These are phyloP conservation scores for Macrophomina tecta DNA, from an alignment of 2,329 filamentous ascomycete genomes.

Conservation along the genomic window DNA sequence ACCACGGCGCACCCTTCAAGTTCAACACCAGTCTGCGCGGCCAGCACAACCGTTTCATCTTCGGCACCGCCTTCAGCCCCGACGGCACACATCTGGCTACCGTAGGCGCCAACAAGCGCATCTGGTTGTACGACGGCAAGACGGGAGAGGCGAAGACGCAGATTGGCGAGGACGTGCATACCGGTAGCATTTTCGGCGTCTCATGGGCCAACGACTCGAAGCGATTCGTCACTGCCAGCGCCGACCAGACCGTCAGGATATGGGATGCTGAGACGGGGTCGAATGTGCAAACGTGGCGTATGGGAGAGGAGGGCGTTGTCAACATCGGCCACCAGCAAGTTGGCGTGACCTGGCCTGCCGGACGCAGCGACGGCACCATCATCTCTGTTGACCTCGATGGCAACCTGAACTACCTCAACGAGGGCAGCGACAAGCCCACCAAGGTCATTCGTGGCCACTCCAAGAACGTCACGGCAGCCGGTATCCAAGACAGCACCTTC, in stretches of 20 bases:
- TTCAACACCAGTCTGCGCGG: conserved; percentile 83
- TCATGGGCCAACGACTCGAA: conserved; percentile 89
- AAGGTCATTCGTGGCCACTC: conserved; percentile 85
- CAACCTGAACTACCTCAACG: conserved; percentile 85
- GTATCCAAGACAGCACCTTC: conserved; percentile 67
- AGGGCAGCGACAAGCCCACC: conserved; percentile 72
- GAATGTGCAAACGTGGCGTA: conserved; percentile 79
- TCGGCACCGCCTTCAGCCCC: conserved; percentile 86
- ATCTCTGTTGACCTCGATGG: conserved; percentile 89
- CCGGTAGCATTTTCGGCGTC: conserved; percentile 89
- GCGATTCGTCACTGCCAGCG: conserved; percentile 86
- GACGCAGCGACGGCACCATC: conserved; percentile 81
- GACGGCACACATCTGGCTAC: conserved; percentile 83
- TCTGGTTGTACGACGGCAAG: conserved; percentile 96
- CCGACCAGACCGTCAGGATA: conserved; percentile 91
- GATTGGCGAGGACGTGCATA: conserved; percentile 85
- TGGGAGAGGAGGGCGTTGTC: conserved; percentile 75
- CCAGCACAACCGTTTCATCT: conserved; percentile 87
- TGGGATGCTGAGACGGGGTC: conserved; percentile 88
- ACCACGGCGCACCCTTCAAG: conserved; percentile 94
- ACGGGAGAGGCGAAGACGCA: conserved; percentile 81
- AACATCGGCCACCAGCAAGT: conserved; percentile 88
- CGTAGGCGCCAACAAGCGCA: conserved; percentile 88
- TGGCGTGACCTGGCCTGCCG: conserved; percentile 87
- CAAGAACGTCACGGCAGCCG: conserved; percentile 84